phyloP scores from a whole-genome alignment of 2,329 filamentous ascomycete genomes.

The Lasiodiplodia sp. region DNA sequence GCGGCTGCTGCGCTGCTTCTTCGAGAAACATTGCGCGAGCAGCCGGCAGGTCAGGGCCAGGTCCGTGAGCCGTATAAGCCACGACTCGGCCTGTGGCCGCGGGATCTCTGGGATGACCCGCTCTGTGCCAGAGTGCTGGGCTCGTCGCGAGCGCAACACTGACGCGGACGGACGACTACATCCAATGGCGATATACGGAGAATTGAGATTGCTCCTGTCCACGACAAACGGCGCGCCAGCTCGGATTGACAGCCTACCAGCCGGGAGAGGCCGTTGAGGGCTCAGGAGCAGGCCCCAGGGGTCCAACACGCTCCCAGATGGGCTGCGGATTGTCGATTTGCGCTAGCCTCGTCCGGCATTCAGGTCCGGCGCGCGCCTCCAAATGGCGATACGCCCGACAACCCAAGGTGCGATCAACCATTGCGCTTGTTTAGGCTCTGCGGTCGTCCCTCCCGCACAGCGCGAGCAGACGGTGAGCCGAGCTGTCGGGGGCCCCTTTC shows the following conservation, averaged over 20 bases:
- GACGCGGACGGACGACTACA: background rate
- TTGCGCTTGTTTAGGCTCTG: constrained; percentile 21
- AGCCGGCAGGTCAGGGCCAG: too few species aligned
- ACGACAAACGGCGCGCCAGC: constrained; percentile 7
- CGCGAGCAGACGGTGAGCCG: constrained; percentile 14
- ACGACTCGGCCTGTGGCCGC: background rate
- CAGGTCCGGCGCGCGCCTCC: constrained; percentile 1
- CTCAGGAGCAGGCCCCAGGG: background rate
- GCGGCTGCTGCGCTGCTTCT: constrained; percentile 12
- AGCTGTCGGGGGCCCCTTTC: constrained; percentile 2
- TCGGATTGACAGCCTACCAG: background rate
- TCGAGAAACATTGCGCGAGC: constrained; percentile 16
- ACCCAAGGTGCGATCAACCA: constrained; percentile 12
- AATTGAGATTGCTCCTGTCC: background rate
- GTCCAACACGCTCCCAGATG: background rate
- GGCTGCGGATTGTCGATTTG: background rate
- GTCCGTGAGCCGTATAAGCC: too few species aligned
- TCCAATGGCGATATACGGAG: background rate
- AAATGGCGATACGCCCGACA: background rate
- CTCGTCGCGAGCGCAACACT: constrained; percentile 1
- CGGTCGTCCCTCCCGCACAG: constrained; percentile 6
- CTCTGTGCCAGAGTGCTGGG: constrained; percentile 12
- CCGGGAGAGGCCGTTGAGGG: background rate
- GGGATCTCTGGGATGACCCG: constrained; percentile 21
- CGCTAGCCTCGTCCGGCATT: background rate